Evolutionary conservation across 2,329 filamentous ascomycete species (phyloP), one percentile per base, ranked within the genome.

Genomic region (Akanthomyces muscarius): DNA sequence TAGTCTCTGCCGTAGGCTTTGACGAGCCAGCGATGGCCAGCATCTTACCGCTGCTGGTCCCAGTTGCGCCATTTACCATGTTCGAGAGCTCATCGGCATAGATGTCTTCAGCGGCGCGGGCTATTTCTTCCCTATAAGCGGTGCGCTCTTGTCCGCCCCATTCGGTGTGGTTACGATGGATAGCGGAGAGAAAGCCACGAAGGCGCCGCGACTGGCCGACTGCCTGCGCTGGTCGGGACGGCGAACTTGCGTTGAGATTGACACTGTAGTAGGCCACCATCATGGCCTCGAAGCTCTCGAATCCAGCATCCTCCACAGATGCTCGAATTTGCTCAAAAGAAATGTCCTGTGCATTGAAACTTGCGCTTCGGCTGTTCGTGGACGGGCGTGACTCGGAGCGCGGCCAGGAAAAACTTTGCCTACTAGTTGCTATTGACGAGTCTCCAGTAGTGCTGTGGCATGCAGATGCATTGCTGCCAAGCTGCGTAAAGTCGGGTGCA

Each of bases 61-160:
- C 47, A 3, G 53, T 36, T 10, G 61, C 53, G 7, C 38, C 61
- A 25, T 44, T 23, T 13, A 53, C 47, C 61, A 59, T 51, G 16
- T n/a, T 50, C 5, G 38, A 41, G 14, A 63, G 42, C 16, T 63
- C 62, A 23, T 57, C 62, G 1, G 59, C 59, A 6, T 61, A 61
- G 4, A 61, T 61, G 18, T 23, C 38, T 18, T 65, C 63, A 2
- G 63, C 63, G 5, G 63, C 63, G 10, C 63, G 63, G 10, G 42
- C 61, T 7, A 65, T 53, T 30, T 65, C 63, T 65, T 47, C 66
- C 36, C 36, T 53, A n/a, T 65, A 65, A 7, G 54, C 47, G 6
- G 21, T 45, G 28, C 56, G 61, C 50, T 65, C 66, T 50, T 50
- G 53, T 18, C 50, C 63, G 45, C 59, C 59, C 59, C 59, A 61